phyloP scores from a whole-genome alignment of 345 rosid species.

The Aquilaria yunnanensis region DNA sequence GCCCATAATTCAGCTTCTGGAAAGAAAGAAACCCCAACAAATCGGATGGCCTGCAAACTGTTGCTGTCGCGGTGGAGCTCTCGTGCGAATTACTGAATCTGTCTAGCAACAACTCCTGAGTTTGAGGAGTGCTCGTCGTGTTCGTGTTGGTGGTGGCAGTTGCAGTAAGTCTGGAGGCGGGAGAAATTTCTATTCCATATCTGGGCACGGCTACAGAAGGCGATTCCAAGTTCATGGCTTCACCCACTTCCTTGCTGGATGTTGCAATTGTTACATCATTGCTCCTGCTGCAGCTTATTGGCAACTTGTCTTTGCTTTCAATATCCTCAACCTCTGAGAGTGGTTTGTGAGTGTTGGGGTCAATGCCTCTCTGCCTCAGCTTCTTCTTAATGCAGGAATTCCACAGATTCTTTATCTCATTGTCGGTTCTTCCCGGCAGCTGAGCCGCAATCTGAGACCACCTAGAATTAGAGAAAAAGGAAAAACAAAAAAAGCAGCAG shows the following conservation, averaged over 20 bases:
- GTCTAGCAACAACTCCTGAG: conserved; percentile 42
- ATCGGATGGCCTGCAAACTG: conserved; percentile 27
- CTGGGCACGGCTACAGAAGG: conserved; percentile 1
- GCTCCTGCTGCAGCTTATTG: conserved; percentile 11
- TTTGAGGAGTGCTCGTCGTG: conserved; percentile 19
- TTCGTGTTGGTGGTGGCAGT: conserved; percentile 1
- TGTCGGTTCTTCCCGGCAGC: conserved; percentile 59
- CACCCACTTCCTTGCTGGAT: conserved; percentile 14
- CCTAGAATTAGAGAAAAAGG: conserved; percentile 15
- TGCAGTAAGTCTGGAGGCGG: conserved; percentile 16
- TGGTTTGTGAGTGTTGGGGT: conserved; percentile 57
- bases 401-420: conserved; percentile 67
- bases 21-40: conserved; percentile 41
- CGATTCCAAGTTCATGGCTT: conserved; percentile 20
- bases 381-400: conserved; percentile 64
- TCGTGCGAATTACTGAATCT: conserved; percentile 25
- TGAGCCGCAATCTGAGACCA: conserved; percentile 69
- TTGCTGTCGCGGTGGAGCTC: conserved; percentile 12
- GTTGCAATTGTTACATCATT: conserved; percentile 16
- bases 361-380: conserved; percentile 54
- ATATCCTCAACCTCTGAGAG: conserved; percentile 36
- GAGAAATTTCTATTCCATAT: conserved; percentile 22
- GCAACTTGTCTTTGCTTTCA: conserved; percentile 26
- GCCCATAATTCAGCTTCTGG: conserved; percentile 47
- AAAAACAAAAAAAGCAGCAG: neutral